phyloP scores from a whole-genome alignment of 352 stramenopile genomes.

The Phytophthora parvispora region DNA sequence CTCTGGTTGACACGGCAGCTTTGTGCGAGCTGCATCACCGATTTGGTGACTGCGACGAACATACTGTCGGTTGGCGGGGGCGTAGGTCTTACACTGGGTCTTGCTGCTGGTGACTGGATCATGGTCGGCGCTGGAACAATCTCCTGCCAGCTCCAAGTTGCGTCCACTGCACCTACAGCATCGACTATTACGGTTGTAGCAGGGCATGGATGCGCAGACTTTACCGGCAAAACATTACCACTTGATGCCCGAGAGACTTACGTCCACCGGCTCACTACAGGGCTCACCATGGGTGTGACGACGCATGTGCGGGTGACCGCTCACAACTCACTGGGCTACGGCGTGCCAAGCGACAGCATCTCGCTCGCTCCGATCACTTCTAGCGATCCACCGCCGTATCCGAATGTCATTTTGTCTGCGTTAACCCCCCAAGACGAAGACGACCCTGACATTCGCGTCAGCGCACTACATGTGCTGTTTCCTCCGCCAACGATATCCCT shows the following conservation, averaged over 20 bases:
- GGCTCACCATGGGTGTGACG: slow-evolving; percentile 86
- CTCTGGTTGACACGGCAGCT: slow-evolving; percentile 46
- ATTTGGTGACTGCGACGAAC: slow-evolving; percentile 25
- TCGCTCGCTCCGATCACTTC: slow-evolving; percentile 86
- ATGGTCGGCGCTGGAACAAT: slow-evolving; percentile 56
- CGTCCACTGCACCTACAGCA: slow-evolving; percentile 19
- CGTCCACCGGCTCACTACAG: slow-evolving; percentile 78
- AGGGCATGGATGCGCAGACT: slow-evolving; percentile 58
- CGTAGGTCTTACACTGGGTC: slow-evolving; percentile 14
- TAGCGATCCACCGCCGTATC: slow-evolving; percentile 88
- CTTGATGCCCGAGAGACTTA: slow-evolving; percentile 68
- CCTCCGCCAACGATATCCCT: slow-evolving; percentile 58
- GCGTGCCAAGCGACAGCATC: slow-evolving; percentile 68
- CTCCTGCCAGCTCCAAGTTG: slow-evolving; percentile 68
- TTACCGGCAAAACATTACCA: slow-evolving; percentile 48
- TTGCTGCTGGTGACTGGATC: slow-evolving; percentile 49
- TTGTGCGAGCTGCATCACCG: slow-evolving; percentile 63
- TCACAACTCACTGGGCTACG: slow-evolving; percentile 95
- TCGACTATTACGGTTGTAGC: slow-evolving; percentile 46
- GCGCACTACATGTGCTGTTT: slow-evolving; percentile 90
- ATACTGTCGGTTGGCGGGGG: slow-evolving; percentile 19
- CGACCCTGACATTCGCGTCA: slow-evolving; percentile 65
- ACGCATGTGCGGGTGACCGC: slow-evolving; percentile 93
- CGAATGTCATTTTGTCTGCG: slow-evolving; percentile 62
- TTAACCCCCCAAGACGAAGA: slow-evolving; percentile 58